Evolutionary conservation across 805 yeast genomes (phyloP).

Genomic region (Cephaloascus albidus): DNA sequence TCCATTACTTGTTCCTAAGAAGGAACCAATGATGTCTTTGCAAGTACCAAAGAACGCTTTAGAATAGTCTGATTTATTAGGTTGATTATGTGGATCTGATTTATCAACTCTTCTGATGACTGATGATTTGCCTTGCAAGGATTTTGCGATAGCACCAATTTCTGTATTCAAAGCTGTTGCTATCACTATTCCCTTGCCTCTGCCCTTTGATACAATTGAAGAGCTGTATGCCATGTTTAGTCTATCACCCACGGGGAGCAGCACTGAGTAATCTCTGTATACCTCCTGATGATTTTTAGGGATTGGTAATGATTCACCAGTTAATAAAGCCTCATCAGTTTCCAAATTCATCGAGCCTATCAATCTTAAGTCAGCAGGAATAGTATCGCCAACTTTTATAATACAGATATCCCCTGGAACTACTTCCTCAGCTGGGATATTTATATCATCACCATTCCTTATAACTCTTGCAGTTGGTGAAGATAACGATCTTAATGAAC

Average conservation of each 20-base stretch:
- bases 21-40: slow-evolving; percentile 50
- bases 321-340: slow-evolving; percentile 58
- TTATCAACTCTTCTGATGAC: slow-evolving; percentile 29
- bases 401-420: slow-evolving; percentile 69
- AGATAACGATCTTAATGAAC: slow-evolving; percentile 53
- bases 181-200: slow-evolving; percentile 61
- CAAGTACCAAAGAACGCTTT: slow-evolving; percentile 37
- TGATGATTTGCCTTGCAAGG: slow-evolving; percentile 34
- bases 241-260: slow-evolving; percentile 64
- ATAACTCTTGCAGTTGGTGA: slow-evolving; percentile 65
- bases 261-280: slow-evolving; percentile 18
- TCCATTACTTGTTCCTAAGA: slow-evolving; percentile 69
- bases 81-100: slow-evolving; percentile 29
- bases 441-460: slow-evolving; percentile 47
- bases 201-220: slow-evolving; percentile 62
- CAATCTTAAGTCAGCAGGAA: slow-evolving; percentile 67
- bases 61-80: slow-evolving; percentile 32
- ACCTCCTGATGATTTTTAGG: slow-evolving; percentile 36
- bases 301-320: slow-evolving; percentile 63
- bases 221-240: slow-evolving; percentile 65
- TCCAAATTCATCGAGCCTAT: slow-evolving; percentile 54
- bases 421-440: slow-evolving; percentile 52
- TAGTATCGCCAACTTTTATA: slow-evolving; percentile 62
- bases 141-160: slow-evolving; percentile 64
- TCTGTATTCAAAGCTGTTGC: slow-evolving; percentile 66